Percentiles rank a stretch among this genome's conserved stretches.
phyloP scores from a whole-genome alignment of 352 stramenopile species.

The Thalassiosira tumida region DNA sequence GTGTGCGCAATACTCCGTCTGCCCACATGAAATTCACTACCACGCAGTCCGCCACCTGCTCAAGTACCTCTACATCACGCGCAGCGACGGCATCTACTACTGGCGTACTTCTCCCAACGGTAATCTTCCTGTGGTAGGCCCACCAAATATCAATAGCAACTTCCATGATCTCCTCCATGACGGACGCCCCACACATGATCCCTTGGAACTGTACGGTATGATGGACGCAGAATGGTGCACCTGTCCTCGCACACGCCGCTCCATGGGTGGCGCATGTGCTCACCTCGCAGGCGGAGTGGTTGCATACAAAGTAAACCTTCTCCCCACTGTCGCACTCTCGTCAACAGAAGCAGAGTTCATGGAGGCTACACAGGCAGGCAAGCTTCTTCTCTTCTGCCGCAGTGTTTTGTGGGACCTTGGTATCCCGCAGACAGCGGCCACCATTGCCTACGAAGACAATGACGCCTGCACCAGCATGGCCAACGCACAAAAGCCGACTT shows the following conservation, averaged over 20 bases:
- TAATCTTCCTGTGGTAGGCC: background rate
- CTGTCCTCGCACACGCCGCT: background rate
- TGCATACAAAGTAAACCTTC: background rate
- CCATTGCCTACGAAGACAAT: background rate
- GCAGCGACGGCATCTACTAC: conserved; percentile 31
- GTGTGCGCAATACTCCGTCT: background rate
- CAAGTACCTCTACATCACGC: conserved; percentile 8
- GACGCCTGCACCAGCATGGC: background rate
- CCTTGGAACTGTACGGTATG: background rate
- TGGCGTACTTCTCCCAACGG: conserved; percentile 1
- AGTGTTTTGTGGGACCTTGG: background rate
- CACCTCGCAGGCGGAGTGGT: background rate
- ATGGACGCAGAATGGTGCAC: background rate
- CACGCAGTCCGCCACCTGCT: background rate
- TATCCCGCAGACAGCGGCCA: no score
- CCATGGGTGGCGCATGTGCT: background rate
- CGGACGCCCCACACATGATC: background rate
- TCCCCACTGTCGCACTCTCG: background rate
- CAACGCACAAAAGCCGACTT: background rate
- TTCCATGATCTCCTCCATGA: conserved; percentile 16
- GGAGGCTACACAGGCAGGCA: no score
- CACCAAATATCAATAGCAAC: background rate
- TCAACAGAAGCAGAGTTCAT: background rate
- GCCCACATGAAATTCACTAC: conserved; percentile 17
- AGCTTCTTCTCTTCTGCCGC: background rate